Base-by-base conservation (phyloP, 1,284 basidiomycete genomes). In the Anthracocystis walkeri region DNA sequence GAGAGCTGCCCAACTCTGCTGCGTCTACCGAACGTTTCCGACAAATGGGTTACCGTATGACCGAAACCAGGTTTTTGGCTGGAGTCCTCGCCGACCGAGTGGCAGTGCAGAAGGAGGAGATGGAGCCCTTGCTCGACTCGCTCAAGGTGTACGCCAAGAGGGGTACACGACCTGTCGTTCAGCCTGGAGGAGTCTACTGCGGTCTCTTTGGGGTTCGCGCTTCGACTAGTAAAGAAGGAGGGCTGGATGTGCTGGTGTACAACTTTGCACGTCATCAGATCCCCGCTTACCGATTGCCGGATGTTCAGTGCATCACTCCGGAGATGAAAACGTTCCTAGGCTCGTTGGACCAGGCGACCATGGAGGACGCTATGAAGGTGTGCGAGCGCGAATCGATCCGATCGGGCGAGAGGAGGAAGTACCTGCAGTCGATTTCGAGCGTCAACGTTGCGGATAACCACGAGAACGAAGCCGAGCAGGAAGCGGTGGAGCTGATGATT, bases 191-290 rank as follows among this genome's bases (percentile, higher is more conserved):
- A 31, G 86, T 87, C 20, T 88, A 88, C 74, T 86, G 87, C 21
- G 87, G 87, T 42, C 82, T 88, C 21, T 88, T 88, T 69, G 88
- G 87, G 63, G 86, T 87, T 7, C 82, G 87, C 25, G 86, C 87
- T 0, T 86, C 85, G 7, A 84, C 82, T n/a, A 69, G 64, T 59
- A 77, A 72, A 59, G 69, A 72, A n/a, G 74, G 74, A 20, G 74
- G 74, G 29, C 65, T 76, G 27, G 87, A 88, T 60, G 87, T 87
- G 20, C 80, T 88, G 4, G 87, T 88, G 14, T 88, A 88, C 85
- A 87, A 87, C 79, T 88, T 88, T 82, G 87, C 88, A 31, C 85
- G 87, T 25, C 88, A 88, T 70, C 87, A 88, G 79, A 87, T 88
- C 67, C 88, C 88, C 3, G 87, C 87, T 3, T 88, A 87, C 79